Conservation (phyloP, 2,329 filamentous ascomycete genomes). For the Dothistroma pini region DNA sequence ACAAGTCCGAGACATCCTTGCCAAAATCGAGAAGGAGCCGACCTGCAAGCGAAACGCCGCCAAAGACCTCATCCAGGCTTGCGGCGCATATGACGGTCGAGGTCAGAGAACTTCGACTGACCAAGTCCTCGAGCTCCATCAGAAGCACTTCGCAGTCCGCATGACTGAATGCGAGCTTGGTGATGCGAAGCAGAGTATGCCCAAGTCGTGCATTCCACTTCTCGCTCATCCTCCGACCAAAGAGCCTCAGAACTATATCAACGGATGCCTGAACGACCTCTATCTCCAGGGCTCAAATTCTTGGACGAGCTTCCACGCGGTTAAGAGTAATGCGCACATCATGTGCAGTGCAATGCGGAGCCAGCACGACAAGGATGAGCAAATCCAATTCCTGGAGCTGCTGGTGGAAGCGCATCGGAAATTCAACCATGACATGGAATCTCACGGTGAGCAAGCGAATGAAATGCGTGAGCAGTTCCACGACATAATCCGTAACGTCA, state of each 20-base stretch:
- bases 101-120: slow-evolving; percentile 20
- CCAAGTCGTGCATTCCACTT: slow-evolving; percentile 51
- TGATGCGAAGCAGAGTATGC: slow-evolving; percentile 50
- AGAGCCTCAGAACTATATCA: slow-evolving; percentile 37
- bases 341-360: slow-evolving; percentile 60
- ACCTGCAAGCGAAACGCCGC: slow-evolving; percentile 54
- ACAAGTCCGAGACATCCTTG: slow-evolving; percentile 43
- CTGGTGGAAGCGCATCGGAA: slow-evolving; percentile 8
- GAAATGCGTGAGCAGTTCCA: background rate
- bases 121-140: slow-evolving; percentile 23
- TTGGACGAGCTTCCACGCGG: slow-evolving; percentile 65
- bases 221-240: slow-evolving; percentile 6
- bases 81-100: slow-evolving; percentile 45
- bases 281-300: slow-evolving; percentile 43
- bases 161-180: slow-evolving; percentile 62
- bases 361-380: slow-evolving; percentile 52
- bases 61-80: slow-evolving; percentile 51
- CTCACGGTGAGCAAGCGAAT: slow-evolving; percentile 1
- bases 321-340: slow-evolving; percentile 56
- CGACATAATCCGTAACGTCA: background rate
- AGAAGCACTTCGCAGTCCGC: slow-evolving; percentile 58
- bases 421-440: slow-evolving; percentile 4
- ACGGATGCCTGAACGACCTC: slow-evolving; percentile 52
- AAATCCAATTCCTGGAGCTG: slow-evolving; percentile 20
- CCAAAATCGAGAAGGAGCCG: slow-evolving; percentile 44